These are phyloP conservation scores for Xerocomus minutiporus DNA, from an alignment of 1,284 basidiomycete genomes.

Conservation along the genomic window DNA sequence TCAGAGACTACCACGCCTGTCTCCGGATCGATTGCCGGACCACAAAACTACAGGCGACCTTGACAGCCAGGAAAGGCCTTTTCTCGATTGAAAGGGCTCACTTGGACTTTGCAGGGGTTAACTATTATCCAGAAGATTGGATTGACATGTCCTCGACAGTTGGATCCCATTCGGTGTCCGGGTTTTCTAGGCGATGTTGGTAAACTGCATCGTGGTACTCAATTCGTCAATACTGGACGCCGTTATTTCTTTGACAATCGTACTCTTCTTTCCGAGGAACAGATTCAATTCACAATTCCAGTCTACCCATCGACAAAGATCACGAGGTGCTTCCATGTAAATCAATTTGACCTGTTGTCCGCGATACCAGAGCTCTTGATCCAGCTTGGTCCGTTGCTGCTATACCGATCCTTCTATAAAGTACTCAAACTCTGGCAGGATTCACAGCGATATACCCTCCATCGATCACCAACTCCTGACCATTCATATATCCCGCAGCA, in stretches of 20 bases:
- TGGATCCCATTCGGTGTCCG: slow-evolving; percentile 48
- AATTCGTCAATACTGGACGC: slow-evolving; percentile 49
- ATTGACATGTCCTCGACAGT: slow-evolving; percentile 60
- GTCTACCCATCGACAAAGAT: background rate
- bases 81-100: slow-evolving; percentile 56
- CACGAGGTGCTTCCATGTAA: too few relatives aligned
- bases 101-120: slow-evolving; percentile 46
- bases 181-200: slow-evolving; percentile 35
- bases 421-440: slow-evolving; percentile 39
- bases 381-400: too few relatives aligned
- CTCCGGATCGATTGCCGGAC: slow-evolving; percentile 52
- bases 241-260: slow-evolving; percentile 52
- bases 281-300: background rate
- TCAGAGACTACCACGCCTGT: slow-evolving; percentile 48
- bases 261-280: slow-evolving; percentile 52
- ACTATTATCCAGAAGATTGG: slow-evolving; percentile 32
- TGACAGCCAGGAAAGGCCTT: slow-evolving; percentile 58
- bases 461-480: slow-evolving; percentile 70
- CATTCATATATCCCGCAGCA: slow-evolving; percentile 68
- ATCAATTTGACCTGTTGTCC: too few relatives aligned
- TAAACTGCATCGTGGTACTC: slow-evolving; percentile 50
- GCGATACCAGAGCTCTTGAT: too few relatives aligned
- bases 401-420: background rate
- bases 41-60: slow-evolving; percentile 52
- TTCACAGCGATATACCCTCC: slow-evolving; percentile 73